A percentile compares a stretch with the other conserved stretches of the same genome.
Evolutionary conservation across 306 rosid species (phyloP).

Genomic region (Cicer yamashitae): DNA sequence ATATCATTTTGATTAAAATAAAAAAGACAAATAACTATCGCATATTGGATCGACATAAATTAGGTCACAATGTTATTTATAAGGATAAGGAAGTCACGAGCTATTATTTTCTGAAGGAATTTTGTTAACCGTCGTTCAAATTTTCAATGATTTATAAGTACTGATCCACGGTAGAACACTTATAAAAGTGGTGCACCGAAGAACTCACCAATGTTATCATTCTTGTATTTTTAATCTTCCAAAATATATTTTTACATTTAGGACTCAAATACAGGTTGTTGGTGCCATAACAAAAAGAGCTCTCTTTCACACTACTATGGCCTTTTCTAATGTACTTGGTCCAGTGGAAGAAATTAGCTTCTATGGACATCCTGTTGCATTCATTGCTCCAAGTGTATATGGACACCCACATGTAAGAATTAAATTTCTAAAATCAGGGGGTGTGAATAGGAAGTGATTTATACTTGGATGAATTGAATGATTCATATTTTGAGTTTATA

Average conservation of each 20-base stretch:
- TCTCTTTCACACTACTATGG: slow-evolving; percentile 54
- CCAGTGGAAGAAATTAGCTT: slow-evolving; percentile 72
- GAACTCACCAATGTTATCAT: neutral
- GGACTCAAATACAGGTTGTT: slow-evolving; percentile 44
- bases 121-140: no score
- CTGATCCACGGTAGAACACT: no score
- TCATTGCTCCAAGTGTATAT: slow-evolving; percentile 64
- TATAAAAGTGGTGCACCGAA: no score
- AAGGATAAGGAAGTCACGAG: no score
- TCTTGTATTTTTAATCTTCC: neutral
- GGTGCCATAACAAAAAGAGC: slow-evolving; percentile 53
- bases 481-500: no score
- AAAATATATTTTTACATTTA: neutral
- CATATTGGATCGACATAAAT: no score
- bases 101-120: no score
- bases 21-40: no score
- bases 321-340: slow-evolving; percentile 65
- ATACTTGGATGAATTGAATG: no score
- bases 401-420: slow-evolving; percentile 73
- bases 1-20: no score
- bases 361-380: slow-evolving; percentile 62
- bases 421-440: neutral
- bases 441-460: neutral
- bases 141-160: no score
- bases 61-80: no score